Evolutionary conservation across 2,329 filamentous ascomycete genomes (phyloP).

Genomic region (Aspergillus flavus): DNA sequence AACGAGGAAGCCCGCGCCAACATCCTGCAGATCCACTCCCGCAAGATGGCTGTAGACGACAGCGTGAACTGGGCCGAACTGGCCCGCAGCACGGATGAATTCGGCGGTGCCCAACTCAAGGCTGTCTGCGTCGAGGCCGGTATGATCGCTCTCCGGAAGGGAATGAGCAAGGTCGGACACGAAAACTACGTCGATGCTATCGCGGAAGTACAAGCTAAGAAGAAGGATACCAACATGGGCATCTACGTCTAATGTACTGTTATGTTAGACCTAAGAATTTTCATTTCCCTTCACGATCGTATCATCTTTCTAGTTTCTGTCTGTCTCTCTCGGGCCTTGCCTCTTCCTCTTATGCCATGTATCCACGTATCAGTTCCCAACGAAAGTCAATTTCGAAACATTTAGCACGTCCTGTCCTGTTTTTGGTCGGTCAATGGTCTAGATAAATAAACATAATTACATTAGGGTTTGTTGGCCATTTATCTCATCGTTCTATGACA

Average conservation of each 20-base stretch:
- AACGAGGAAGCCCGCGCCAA: constrained; percentile 97
- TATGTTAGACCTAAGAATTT: neutral
- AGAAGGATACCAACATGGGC: constrained; percentile 72
- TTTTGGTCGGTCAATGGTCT: neutral
- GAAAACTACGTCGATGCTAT: constrained; percentile 99
- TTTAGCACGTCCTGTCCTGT: neutral
- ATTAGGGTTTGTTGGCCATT: neutral
- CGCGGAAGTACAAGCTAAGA: constrained; percentile 83
- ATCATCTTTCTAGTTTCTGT: neutral
- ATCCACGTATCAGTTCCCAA: constrained; percentile 12
- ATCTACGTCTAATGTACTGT: constrained; percentile 43
- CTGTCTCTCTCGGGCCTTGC: neutral
- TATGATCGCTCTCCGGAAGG: constrained; percentile 95
- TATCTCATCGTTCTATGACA: too few relatives aligned
- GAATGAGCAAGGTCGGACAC: constrained; percentile 94
- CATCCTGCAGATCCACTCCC: constrained; percentile 94
- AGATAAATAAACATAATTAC: constrained; percentile 2
- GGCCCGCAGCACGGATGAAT: constrained; percentile 96
- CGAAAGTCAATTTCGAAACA: neutral
- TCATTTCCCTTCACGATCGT: constrained; percentile 9
- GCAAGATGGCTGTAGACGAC: constrained; percentile 96
- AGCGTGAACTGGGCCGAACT: constrained; percentile 94
- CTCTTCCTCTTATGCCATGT: constrained; percentile 8
- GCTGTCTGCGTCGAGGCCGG: constrained; percentile 98
- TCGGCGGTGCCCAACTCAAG: constrained; percentile 96